Evolutionary conservation across 352 stramenopile species (phyloP), one percentile per base, ranked within the genome.

Genomic region (Thalassiosira hispida): DNA sequence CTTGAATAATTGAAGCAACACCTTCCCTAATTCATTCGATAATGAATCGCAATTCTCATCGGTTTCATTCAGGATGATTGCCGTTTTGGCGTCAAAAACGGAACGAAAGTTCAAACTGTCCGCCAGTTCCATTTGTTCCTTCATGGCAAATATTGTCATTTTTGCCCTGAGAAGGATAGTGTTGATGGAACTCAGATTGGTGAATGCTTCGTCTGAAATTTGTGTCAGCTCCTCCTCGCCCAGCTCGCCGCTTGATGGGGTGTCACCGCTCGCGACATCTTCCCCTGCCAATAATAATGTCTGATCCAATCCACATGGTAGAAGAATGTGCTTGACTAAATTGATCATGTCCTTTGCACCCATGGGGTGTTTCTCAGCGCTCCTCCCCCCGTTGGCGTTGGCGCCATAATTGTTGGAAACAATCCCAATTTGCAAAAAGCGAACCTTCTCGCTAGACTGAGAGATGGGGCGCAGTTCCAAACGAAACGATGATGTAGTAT

Each of bases 321-420:
- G 52, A 22, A 83, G 33, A 40, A 83, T 46, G 2, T 25, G 38
- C 33, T 74, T 77, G 31, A 83, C 47, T n/a, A 83, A 61, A 52
- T 70, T 42, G 5, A 74, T 70, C 3, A 83, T 74, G 47, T 70
- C 53, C 1, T 65, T 8, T 18, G 44, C 23, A 27, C 35, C 42
- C 25, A 77, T 46, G 1, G 74, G 74, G 20, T 66, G 73, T 9
- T 66, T n/a, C 22, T 33, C 5, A 20, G 35, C n/a, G 20, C 29
- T 40, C n/a, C 20, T 51, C 2, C 14, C 59, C 1, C 35, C 46
- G 46, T 73, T 60, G 25, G 7, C 40, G 0, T 66, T 51, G 11
- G 49, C 60, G 12, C 16, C 42, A 1, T 57, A 29, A 11, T 47
- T 18, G 2, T 22, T 49, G 8, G 20, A 16, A 12, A 72, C 35